Conservation (phyloP, 805 yeast genomes). For the Lipomyces sp. region DNA sequence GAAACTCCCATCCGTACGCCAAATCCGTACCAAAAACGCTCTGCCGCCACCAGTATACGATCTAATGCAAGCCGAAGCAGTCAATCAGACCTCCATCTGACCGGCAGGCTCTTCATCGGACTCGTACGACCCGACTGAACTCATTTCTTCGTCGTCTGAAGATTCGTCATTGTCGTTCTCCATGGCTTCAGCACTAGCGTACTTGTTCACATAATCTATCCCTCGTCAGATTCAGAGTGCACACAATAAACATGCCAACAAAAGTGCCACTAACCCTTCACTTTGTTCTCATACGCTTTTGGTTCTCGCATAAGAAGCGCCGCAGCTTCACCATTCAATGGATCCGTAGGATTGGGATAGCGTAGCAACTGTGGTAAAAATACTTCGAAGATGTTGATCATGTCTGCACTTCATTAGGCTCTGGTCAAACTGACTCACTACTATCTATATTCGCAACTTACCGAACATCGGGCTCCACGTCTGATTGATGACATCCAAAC, state of each 20-base stretch:
- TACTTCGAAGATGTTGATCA: slow-evolving; percentile 86
- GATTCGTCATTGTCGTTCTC: slow-evolving; percentile 53
- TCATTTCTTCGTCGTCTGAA: slow-evolving; percentile 48
- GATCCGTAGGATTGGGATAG: slow-evolving; percentile 94
- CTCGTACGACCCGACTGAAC: slow-evolving; percentile 49
- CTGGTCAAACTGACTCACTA: background rate
- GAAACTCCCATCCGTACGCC: slow-evolving; percentile 8
- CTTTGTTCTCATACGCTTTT: slow-evolving; percentile 66
- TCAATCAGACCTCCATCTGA: slow-evolving; percentile 46
- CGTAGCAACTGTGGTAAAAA: slow-evolving; percentile 89
- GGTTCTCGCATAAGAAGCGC: slow-evolving; percentile 73
- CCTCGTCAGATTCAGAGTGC: background rate
- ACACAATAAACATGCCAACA: background rate
- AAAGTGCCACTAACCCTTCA: slow-evolving; percentile 47
- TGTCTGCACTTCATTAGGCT: slow-evolving; percentile 45
- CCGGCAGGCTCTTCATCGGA: slow-evolving; percentile 51
- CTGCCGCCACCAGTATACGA: background rate
- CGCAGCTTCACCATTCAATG: slow-evolving; percentile 89
- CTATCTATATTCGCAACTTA: slow-evolving; percentile 12
- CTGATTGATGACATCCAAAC: slow-evolving; percentile 94
- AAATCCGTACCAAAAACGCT: background rate
- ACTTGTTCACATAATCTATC: slow-evolving; percentile 66
- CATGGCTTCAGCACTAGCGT: slow-evolving; percentile 60
- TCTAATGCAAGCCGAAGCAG: background rate
- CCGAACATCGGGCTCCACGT: slow-evolving; percentile 98